phyloP scores from a whole-genome alignment of 1,284 basidiomycete species.

The Pascua guehoae region DNA sequence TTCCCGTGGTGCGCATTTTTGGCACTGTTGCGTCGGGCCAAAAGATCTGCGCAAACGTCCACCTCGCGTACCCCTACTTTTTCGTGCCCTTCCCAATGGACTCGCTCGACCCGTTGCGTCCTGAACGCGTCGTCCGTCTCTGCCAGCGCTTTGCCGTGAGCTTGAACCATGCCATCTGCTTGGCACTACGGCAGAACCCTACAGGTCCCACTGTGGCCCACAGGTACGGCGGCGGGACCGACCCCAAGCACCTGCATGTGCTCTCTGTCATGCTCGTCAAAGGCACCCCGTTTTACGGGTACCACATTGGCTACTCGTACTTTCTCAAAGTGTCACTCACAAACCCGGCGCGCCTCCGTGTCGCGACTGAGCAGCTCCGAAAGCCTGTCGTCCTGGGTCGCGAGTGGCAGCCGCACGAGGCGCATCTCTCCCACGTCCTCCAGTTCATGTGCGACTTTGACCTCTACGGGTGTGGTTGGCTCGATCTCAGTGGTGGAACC shows the following conservation, averaged over 20 bases:
- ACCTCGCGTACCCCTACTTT: slow-evolving; percentile 63
- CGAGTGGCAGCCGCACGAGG: slow-evolving; percentile 77
- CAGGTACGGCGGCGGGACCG: slow-evolving; percentile 37
- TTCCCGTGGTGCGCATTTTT: slow-evolving; percentile 82
- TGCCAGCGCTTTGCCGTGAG: slow-evolving; percentile 46
- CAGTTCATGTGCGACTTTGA: slow-evolving; percentile 97
- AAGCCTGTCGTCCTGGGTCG: slow-evolving; percentile 76
- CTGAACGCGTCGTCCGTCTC: slow-evolving; percentile 44
- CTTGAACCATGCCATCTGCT: slow-evolving; percentile 47
- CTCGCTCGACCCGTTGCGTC: slow-evolving; percentile 41
- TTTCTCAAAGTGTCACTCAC: slow-evolving; percentile 83
- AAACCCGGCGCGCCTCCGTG: slow-evolving; percentile 66
- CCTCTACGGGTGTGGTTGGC: slow-evolving; percentile 88
- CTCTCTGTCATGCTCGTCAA: slow-evolving; percentile 78
- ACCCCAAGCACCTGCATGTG: slow-evolving; percentile 50
- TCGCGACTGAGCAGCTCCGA: slow-evolving; percentile 69
- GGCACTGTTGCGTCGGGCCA: slow-evolving; percentile 74
- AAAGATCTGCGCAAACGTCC: slow-evolving; percentile 82
- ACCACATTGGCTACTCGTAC: slow-evolving; percentile 77
- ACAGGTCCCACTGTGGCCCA: slow-evolving; percentile 21
- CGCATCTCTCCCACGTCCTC: slow-evolving; percentile 80
- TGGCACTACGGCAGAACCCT: slow-evolving; percentile 45
- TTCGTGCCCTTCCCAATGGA: slow-evolving; percentile 56
- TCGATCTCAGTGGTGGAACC: slow-evolving; percentile 59
- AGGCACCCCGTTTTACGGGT: slow-evolving; percentile 94